Evolutionary conservation across 306 rosid species (phyloP).

Genomic region (Geum urbanum): DNA sequence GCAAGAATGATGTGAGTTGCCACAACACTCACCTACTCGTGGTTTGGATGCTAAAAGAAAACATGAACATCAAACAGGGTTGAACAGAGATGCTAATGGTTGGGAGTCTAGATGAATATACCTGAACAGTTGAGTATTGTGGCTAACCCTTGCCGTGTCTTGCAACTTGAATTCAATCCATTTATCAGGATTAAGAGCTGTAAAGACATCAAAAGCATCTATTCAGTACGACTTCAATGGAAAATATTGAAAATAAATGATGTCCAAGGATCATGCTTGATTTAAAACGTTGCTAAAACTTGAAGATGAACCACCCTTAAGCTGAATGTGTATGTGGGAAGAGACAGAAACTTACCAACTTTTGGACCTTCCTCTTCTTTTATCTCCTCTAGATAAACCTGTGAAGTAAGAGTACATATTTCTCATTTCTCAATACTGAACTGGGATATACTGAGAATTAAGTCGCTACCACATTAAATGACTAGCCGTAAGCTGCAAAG

Average conservation of each 20-base stretch:
- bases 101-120: conserved; percentile 20
- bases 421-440: not conserved
- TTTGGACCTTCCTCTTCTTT: conserved; percentile 39
- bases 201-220: conserved; percentile 17
- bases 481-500: not conserved
- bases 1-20: not conserved
- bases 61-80: not conserved
- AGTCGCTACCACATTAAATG: not conserved
- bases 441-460: not conserved
- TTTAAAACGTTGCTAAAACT: not conserved
- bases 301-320: not conserved
- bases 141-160: conserved; percentile 87
- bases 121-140: conserved; percentile 81
- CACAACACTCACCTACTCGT: not conserved
- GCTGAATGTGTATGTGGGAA: not conserved
- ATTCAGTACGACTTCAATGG: not conserved
- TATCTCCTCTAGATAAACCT: conserved; percentile 50
- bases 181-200: conserved; percentile 68
- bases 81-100: not conserved
- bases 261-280: conserved; percentile 4
- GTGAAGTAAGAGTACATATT: conserved; percentile 12
- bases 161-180: conserved; percentile 88
- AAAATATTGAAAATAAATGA: not conserved
- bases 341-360: conserved; percentile 42
- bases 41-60: not conserved